These are phyloP conservation scores for Erodium moschatum DNA, from an alignment of 441 rosid genomes.

Conservation along the genomic window DNA sequence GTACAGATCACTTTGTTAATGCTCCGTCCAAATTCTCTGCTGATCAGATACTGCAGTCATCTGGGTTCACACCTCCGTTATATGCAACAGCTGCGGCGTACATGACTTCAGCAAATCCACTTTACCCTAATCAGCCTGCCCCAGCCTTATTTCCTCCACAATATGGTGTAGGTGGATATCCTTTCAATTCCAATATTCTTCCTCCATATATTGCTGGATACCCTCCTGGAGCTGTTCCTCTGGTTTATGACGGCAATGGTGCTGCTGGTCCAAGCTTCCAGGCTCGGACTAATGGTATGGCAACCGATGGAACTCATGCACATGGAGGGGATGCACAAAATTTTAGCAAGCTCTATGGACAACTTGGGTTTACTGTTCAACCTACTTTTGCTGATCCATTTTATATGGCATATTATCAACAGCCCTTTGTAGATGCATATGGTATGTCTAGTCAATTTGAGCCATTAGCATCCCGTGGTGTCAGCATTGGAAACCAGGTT, in stretches of 20 bases:
- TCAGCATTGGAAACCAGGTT: constrained; percentile 28
- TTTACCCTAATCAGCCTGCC: constrained; percentile 36
- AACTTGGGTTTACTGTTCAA: constrained; percentile 34
- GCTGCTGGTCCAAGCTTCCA: constrained; percentile 33
- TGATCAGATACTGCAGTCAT: constrained; percentile 40
- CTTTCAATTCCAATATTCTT: constrained; percentile 30
- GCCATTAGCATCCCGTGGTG: constrained; percentile 26
- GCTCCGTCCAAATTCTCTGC: constrained; percentile 31
- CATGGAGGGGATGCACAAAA: constrained; percentile 41
- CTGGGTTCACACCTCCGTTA: constrained; percentile 41
- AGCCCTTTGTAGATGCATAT: constrained; percentile 35
- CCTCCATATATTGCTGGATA: constrained; percentile 42
- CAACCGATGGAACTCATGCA: constrained; percentile 35
- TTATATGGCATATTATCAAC: constrained; percentile 47
- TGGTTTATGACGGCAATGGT: constrained; percentile 29
- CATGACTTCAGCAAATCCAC: constrained; percentile 37
- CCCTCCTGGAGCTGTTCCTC: constrained; percentile 36
- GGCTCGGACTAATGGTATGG: constrained; percentile 33
- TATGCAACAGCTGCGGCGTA: constrained; percentile 32
- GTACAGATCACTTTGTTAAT: constrained; percentile 32
- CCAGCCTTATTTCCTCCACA: constrained; percentile 43
- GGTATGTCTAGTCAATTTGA: constrained; percentile 33
- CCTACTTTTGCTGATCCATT: constrained; percentile 39
- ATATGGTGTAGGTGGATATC: constrained; percentile 43
- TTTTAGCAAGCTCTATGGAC: constrained; percentile 39